Conservation (phyloP, 2,329 filamentous ascomycete genomes). For the Hymenoscyphus fraxineus region DNA sequence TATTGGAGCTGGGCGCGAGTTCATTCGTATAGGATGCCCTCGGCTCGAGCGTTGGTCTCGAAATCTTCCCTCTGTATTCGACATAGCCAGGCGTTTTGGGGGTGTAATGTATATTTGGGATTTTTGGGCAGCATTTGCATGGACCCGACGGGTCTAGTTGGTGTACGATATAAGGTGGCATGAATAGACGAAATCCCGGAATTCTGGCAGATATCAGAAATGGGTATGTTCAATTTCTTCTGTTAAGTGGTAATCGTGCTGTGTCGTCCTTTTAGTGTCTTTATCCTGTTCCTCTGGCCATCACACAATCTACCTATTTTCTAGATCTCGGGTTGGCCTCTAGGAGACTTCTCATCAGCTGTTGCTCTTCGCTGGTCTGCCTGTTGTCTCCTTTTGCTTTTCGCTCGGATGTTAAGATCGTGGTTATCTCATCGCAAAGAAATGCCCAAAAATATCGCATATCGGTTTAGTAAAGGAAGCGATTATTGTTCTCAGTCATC, state of each 20-base stretch:
- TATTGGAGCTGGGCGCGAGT: constrained; percentile 13
- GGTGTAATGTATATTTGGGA: constrained; percentile 27
- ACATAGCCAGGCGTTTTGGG: constrained; percentile 36
- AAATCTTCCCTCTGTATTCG: constrained; percentile 35
- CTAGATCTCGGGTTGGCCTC: too few species aligned
- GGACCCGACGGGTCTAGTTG: constrained; percentile 21
- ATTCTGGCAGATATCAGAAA: neutral
- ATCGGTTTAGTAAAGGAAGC: too few species aligned
- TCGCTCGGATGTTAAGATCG: too few species aligned
- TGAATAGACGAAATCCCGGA: constrained; percentile 13
- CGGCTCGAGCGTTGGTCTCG: constrained; percentile 19
- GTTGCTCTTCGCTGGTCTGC: too few species aligned
- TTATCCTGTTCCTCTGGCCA: neutral
- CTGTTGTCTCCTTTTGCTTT: too few species aligned
- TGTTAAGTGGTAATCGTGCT: neutral
- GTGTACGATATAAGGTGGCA: constrained; percentile 26
- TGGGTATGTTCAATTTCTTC: neutral
- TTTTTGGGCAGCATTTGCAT: constrained; percentile 26
- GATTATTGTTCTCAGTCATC: too few species aligned
- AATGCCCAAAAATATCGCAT: too few species aligned
- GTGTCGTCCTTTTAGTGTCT: too few species aligned
- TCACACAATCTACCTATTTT: too few species aligned
- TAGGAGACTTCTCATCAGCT: too few species aligned
- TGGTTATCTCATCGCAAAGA: too few species aligned
- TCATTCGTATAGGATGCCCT: constrained; percentile 8